Evolutionary conservation across 73 alveolate species (phyloP), one percentile per base, ranked within the genome.

Genomic region (Paramecium pentaurelia): DNA sequence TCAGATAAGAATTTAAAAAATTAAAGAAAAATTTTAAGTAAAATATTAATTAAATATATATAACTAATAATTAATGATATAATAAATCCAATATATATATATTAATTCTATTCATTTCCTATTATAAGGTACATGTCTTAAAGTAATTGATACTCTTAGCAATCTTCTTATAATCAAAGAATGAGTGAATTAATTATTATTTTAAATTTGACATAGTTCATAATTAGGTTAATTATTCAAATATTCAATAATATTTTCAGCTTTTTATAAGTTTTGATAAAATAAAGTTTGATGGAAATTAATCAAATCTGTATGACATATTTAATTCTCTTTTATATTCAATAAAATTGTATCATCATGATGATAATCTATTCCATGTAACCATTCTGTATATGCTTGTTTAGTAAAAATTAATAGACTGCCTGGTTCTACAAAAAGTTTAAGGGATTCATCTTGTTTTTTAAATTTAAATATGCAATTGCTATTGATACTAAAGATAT

Each of bases 101-200:
- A 40, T 40, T 40, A 40, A 40, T 40, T 40, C 12, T 40, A 68
- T 9, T 68, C 47, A 68, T 7, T 27, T 32, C 9, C 28, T 14
- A 5, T 49, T 68, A 32, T 32, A 32, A 16, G 87, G 87, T 73
- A 73, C 87, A 73, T 73, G 87, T 73, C 87, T 73, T 73, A 73
- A 38, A 34, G 87, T 73, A 30, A 73, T 73, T 73, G 87, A 73
- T 12, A 73, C 32, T 37, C 87, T 73, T 6, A 36, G 20, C 16
- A 30, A 37, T 73, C 87, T 73, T 73, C 47, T 73, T 1, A 37
- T 22, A 37, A 73, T 40, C n/a, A 37, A 38, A 0, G 87, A 37
- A 73, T 73, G 34, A 73, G 40, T 37, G 27, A 37, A 73, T 73
- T 36, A n/a, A 73, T 73, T 37, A 22, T 40, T 10, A 30, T 25